These are phyloP conservation scores for Boletus rex-veris DNA, from an alignment of 768 basidiomycete genomes.

Conservation along the genomic window DNA sequence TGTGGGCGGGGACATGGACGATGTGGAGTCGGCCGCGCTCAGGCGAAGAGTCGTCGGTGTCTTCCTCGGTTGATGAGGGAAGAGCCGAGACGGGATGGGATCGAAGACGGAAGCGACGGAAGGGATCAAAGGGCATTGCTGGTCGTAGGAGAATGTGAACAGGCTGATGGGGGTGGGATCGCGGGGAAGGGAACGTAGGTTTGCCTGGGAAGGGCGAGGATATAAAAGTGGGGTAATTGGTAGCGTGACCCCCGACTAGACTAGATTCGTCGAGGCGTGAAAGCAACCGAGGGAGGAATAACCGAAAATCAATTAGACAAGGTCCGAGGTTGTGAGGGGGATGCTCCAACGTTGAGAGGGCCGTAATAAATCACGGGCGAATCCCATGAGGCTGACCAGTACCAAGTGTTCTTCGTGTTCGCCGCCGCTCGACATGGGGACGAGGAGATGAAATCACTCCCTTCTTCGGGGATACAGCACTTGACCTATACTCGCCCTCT, in stretches of 20 bases:
- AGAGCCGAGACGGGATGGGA: neutral
- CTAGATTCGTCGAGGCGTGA: neutral
- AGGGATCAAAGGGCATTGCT: slow-evolving; percentile 14
- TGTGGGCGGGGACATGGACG: slow-evolving; percentile 5
- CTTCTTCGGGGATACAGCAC: neutral
- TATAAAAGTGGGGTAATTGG: slow-evolving; percentile 7
- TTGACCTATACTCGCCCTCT: too few species aligned
- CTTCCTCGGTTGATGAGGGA: slow-evolving; percentile 13
- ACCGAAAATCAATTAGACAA: slow-evolving; percentile 7
- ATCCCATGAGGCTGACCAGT: slow-evolving; percentile 20
- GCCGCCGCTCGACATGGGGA: too few species aligned
- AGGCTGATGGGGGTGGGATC: neutral
- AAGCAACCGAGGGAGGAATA: slow-evolving; percentile 10
- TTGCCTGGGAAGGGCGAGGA: neutral
- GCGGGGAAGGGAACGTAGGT: too few species aligned
- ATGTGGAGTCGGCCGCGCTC: slow-evolving; percentile 5
- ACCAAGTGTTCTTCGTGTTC: too few species aligned
- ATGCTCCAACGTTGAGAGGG: neutral
- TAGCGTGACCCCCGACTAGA: slow-evolving; percentile 6
- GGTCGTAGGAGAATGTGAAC: too few species aligned
- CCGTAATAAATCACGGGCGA: slow-evolving; percentile 5
- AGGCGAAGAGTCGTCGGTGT: slow-evolving; percentile 24
- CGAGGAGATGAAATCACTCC: neutral
- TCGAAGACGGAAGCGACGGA: slow-evolving; percentile 26
- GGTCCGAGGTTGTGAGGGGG: neutral